Evolutionary conservation across 179 eudicot species (phyloP), one percentile per base, ranked within the genome.

Genomic region (Dionaea muscipula): DNA sequence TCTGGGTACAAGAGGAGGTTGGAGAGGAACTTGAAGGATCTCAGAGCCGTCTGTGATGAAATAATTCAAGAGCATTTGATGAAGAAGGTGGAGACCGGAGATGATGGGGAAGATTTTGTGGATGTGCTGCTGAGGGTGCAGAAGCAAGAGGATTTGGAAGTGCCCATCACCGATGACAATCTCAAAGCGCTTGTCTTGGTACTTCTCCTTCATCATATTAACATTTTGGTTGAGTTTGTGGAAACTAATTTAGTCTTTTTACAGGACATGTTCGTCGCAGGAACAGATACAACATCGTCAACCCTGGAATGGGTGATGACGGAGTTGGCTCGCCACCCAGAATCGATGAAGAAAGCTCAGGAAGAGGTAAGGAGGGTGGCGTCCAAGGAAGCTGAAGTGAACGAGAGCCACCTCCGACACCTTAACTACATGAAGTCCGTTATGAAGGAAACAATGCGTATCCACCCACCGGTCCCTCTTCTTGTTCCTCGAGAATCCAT

Each of bases 251-350:
- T n/a, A n/a, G n/a, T n/a, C n/a, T n/a, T n/a, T n/a, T n/a, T n/a
- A n/a, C 77, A 78, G 80, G 79, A 74, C 63, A 78, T 78, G 71
- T 75, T 78, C 55, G 68, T 72, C 26, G 83, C 83, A 13, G 83
- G 83, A 16, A 74, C 83, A 0, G 80, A 75, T 49, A 71, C 80
- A 28, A 59, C 77, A 28, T 68, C 83, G 19, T 57, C 79, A 26
- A 66, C 77, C 17, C 53, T 75, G 20, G 79, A 68, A 68, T 78
- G 80, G 80, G 58, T 79, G 2, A 69, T 78, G 80, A 71, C 73
- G 0, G 71, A 71, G 55, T 66, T 78, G 26, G 69, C 55, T 12
- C 56, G 68, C 21, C 62, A 74, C 62, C 79, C 83, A 11, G 53
- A 38, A 35, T 58, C 56, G 1, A 53, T 75, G 73, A 72, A 33